Evolutionary conservation across 139 green algal genomes (phyloP), one percentile per base, ranked within the genome.

Genomic region (Zygnema circumcarinatum): DNA sequence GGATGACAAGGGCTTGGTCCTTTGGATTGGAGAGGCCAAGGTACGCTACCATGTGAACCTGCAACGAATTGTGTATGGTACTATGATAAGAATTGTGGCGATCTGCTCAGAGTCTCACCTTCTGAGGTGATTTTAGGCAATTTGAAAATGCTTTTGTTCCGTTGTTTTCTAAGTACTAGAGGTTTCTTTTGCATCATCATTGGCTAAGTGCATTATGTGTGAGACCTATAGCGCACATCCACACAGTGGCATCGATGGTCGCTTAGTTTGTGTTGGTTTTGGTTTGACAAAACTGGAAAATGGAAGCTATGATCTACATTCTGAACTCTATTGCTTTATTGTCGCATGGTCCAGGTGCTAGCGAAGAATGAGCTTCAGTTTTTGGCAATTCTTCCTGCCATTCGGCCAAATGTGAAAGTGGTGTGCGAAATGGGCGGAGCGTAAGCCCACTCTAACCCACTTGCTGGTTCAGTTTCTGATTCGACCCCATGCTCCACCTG

Each of bases 281-380:
- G n/a, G n/a, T n/a, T n/a, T n/a, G n/a, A n/a, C n/a, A n/a, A n/a
- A n/a, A n/a, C n/a, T n/a, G n/a, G n/a, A n/a, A n/a, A n/a, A n/a
- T n/a, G n/a, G n/a, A n/a, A n/a, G n/a, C n/a, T n/a, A n/a, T n/a
- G n/a, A n/a, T n/a, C n/a, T n/a, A n/a, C n/a, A n/a, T n/a, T n/a
- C n/a, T n/a, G n/a, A n/a, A n/a, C n/a, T n/a, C n/a, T n/a, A n/a
- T n/a, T n/a, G n/a, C n/a, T n/a, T n/a, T n/a, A n/a, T n/a, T n/a
- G n/a, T n/a, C n/a, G n/a, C n/a, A n/a, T n/a, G 75, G n/a, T n/a
- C 25, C 85, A 91, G 86, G 87, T 91, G 47, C 74, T 91, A 16
- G 47, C 87, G 11, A 52, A 38, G 33, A 81, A 79, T 38, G 87
- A 91, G 87, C 68, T 91, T 39, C 87, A 90, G 83, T 91, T 88